Evolutionary conservation across 371 early-diverging fungal species (phyloP).

Genomic region (Syncephalis fuscata): DNA sequence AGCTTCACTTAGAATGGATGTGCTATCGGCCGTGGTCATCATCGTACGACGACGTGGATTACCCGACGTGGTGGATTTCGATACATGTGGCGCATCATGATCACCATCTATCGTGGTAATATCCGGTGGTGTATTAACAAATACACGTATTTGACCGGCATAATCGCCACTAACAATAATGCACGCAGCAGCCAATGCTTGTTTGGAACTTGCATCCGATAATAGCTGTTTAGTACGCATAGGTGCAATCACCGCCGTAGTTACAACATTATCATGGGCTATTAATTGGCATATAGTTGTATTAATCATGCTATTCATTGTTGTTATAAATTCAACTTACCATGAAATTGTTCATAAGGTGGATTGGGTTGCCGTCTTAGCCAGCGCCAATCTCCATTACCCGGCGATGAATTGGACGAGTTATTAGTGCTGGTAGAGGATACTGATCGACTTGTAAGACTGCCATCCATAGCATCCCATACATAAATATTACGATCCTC

Average conservation of each 20-base stretch:
- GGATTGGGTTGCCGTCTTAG: slow-evolving; percentile 11
- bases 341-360: slow-evolving; percentile 18
- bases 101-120: too few relatives aligned
- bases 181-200: too few relatives aligned
- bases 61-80: too few relatives aligned
- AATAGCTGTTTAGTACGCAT: slow-evolving; percentile 31
- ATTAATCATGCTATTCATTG: slow-evolving; percentile 9
- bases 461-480: slow-evolving; percentile 37
- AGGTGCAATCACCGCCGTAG: slow-evolving; percentile 41
- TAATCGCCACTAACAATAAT: too few relatives aligned
- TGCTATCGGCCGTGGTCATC: too few relatives aligned
- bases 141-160: too few relatives aligned
- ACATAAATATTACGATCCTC: slow-evolving; percentile 61
- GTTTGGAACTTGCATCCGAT: slow-evolving; percentile 8
- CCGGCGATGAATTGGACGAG: slow-evolving; percentile 3
- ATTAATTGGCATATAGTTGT: slow-evolving; percentile 15
- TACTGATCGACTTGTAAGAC: neutral
- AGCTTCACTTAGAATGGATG: too few relatives aligned
- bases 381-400: slow-evolving; percentile 5
- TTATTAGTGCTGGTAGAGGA: slow-evolving; percentile 1
- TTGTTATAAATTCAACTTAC: slow-evolving; percentile 1
- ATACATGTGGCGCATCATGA: too few relatives aligned
- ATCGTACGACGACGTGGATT: too few relatives aligned
- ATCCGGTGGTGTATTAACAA: too few relatives aligned
- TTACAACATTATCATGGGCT: slow-evolving; percentile 30